Conservation (phyloP, 2,329 filamentous ascomycete species). For the Paraphoma sp. region DNA sequence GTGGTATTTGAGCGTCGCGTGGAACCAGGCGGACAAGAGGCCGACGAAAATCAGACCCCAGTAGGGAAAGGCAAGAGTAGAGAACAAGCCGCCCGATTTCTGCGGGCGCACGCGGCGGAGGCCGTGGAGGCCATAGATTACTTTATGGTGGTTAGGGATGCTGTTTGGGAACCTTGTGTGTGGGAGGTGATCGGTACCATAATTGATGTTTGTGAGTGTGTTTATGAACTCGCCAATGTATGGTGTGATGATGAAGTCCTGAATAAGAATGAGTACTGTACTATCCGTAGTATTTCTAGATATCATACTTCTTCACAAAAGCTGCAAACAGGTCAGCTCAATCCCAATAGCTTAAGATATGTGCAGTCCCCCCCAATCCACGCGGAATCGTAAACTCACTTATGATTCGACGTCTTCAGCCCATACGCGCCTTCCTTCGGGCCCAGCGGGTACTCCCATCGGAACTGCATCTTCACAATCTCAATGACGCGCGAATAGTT, state of each 20-base stretch:
- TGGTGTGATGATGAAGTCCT: conserved; percentile 62
- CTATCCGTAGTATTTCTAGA: not conserved
- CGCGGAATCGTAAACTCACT: conserved; percentile 31
- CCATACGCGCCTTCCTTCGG: conserved; percentile 33
- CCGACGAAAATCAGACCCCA: conserved; percentile 53
- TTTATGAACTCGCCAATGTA: conserved; percentile 64
- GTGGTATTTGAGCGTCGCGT: conserved; percentile 54
- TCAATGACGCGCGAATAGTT: not conserved
- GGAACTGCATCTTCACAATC: conserved; percentile 25
- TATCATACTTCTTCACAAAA: conserved; percentile 45
- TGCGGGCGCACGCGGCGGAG: conserved; percentile 33
- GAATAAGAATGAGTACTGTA: not conserved
- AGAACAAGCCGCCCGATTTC: conserved; percentile 38
- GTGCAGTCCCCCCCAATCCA: conserved; percentile 3
- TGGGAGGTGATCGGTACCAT: conserved; percentile 45
- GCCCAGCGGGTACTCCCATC: conserved; percentile 32
- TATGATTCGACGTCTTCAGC: conserved; percentile 40
- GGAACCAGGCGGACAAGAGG: conserved; percentile 51
- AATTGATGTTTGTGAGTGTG: conserved; percentile 59
- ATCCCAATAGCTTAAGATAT: conserved; percentile 8
- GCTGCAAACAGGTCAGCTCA: conserved; percentile 12
- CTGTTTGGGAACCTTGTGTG: not conserved
- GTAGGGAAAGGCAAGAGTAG: conserved; percentile 48
- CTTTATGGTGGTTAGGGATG: conserved; percentile 16
- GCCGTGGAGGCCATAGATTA: conserved; percentile 45